Percentiles rank a stretch among this genome's conserved stretches.
These are phyloP conservation scores for Puccinia horiana DNA, from an alignment of 1,284 basidiomycete genomes.

Conservation along the genomic window DNA sequence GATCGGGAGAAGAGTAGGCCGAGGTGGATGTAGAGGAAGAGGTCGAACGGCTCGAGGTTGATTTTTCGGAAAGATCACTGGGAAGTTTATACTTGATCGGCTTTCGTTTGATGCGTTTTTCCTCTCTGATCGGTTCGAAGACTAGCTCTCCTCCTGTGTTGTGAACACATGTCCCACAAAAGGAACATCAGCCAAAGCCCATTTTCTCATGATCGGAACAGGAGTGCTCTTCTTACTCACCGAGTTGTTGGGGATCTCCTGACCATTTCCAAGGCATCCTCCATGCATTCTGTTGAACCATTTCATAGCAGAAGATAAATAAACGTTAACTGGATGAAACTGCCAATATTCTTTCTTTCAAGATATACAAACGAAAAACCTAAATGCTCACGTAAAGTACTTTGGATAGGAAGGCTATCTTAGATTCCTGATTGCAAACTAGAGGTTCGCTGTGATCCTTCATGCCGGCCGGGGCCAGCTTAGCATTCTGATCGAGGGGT, in stretches of 20 bases:
- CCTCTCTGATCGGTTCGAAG: constrained; percentile 24
- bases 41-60: neutral
- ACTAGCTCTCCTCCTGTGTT: constrained; percentile 35
- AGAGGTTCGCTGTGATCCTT: neutral
- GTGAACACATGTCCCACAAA: neutral
- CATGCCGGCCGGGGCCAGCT: neutral
- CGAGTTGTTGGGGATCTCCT: constrained; percentile 31
- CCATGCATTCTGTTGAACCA: constrained; percentile 8
- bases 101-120: constrained; percentile 30
- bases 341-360: neutral
- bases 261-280: constrained; percentile 36
- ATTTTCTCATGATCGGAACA: neutral
- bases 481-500: neutral
- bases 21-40: neutral
- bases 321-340: no score
- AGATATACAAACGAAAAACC: neutral
- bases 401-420: constrained; percentile 12
- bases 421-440: neutral
- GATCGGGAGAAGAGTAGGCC: neutral
- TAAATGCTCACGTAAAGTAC: constrained; percentile 1
- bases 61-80: neutral
- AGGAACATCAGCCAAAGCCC: neutral
- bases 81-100: constrained; percentile 6
- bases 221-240: constrained; percentile 5
- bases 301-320: neutral